Conservation (phyloP, 306 rosid genomes). For the Citrullus mucosospermus region DNA sequence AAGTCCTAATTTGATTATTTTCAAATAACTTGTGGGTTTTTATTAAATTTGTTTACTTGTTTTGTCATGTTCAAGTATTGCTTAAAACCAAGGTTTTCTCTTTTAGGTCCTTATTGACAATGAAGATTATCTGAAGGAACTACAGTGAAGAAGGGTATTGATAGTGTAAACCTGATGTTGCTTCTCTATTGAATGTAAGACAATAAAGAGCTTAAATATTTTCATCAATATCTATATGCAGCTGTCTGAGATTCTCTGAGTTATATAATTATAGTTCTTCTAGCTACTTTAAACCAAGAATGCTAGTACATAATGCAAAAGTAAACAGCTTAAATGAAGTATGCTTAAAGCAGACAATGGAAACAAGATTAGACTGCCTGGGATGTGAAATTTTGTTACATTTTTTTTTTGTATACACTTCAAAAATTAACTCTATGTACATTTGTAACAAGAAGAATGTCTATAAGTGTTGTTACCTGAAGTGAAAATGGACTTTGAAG, state of each 20-base stretch:
- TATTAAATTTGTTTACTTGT: neutral
- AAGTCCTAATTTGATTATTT: neutral
- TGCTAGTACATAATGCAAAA: neutral
- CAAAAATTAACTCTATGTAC: neutral
- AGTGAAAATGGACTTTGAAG: neutral
- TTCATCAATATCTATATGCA: neutral
- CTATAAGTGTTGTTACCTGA: neutral
- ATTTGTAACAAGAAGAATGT: neutral
- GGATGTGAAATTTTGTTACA: too few relatives aligned
- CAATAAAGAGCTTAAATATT: neutral
- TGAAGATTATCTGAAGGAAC: constrained; percentile 60
- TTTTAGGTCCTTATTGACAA: constrained; percentile 83
- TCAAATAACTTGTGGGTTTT: neutral
- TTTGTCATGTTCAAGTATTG: neutral
- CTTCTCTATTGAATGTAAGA: neutral
- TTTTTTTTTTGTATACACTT: neutral
- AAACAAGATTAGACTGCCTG: too few relatives aligned
- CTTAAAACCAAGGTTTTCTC: neutral
- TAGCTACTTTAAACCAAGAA: neutral
- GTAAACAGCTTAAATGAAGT: neutral
- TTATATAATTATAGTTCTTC: neutral
- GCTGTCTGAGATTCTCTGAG: neutral
- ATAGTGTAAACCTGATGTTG: neutral
- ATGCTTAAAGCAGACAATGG: too few relatives aligned
- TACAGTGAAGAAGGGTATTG: constrained; percentile 23